Conservation (phyloP, 495 filamentous ascomycete species). For the Penicillium goetzii region DNA sequence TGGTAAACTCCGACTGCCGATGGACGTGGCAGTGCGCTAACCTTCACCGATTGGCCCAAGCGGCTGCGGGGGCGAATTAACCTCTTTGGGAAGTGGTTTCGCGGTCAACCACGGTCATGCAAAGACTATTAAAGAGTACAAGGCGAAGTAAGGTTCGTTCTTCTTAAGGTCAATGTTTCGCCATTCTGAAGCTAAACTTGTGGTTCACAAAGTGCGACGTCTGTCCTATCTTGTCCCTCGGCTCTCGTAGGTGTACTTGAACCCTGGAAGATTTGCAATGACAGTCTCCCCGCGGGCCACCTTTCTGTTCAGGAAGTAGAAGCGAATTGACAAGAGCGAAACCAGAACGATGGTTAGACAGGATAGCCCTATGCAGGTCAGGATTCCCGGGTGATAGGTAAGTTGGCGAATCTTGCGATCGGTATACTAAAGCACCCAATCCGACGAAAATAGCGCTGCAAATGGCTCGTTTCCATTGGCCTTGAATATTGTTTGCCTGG, state of each 20-base stretch:
- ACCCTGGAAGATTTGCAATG: conserved; percentile 15
- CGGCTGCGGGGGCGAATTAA: conserved; percentile 2
- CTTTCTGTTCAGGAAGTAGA: conserved; percentile 14
- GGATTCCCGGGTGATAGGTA: conserved; percentile 56
- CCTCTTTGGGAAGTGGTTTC: conserved; percentile 3
- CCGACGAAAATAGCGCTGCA: conserved; percentile 51
- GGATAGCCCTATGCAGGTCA: conserved; percentile 13
- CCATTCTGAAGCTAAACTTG: not conserved
- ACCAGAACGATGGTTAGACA: conserved; percentile 7
- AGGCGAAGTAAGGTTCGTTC: not conserved
- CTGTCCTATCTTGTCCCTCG: not conserved
- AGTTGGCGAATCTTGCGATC: conserved; percentile 50
- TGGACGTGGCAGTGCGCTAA: not conserved
- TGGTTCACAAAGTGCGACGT: not conserved
- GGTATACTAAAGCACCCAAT: conserved; percentile 53
- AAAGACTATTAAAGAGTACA: not conserved
- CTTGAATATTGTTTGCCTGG: conserved; percentile 24
- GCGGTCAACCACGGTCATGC: not conserved
- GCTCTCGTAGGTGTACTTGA: conserved; percentile 14
- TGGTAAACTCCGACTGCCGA: conserved; percentile 7
- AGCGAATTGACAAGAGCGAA: conserved; percentile 10
- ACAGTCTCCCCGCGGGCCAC: conserved; percentile 11
- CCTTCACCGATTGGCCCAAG: not conserved
- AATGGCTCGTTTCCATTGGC: conserved; percentile 35
- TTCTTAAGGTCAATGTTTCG: not conserved